Evolutionary conservation across 1,284 basidiomycete genomes (phyloP).

Genomic region (Cryptococcus deneoformans): DNA sequence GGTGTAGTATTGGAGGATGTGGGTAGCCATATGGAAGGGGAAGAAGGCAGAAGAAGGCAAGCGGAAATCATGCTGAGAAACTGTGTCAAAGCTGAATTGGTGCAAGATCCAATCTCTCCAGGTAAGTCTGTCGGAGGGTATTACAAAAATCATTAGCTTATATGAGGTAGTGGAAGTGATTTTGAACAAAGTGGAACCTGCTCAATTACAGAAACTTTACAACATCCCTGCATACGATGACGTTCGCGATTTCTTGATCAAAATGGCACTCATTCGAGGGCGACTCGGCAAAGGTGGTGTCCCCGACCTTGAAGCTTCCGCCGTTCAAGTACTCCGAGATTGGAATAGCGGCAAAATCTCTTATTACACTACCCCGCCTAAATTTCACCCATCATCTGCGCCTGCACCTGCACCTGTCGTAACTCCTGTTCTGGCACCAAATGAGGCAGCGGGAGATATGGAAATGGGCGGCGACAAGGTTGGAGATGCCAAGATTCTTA

Average conservation of each 20-base stretch:
- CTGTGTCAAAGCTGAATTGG: slow-evolving; percentile 86
- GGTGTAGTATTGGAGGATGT: slow-evolving; percentile 75
- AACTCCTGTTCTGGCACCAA: not conserved
- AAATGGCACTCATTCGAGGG: slow-evolving; percentile 83
- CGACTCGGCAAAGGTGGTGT: slow-evolving; percentile 87
- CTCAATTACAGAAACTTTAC: slow-evolving; percentile 76
- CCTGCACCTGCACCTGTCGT: slow-evolving; percentile 10
- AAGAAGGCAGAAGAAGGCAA: slow-evolving; percentile 57
- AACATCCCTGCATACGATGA: slow-evolving; percentile 68
- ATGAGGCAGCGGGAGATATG: slow-evolving; percentile 23
- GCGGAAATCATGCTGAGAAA: slow-evolving; percentile 80
- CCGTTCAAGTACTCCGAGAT: slow-evolving; percentile 81
- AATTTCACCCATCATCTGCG: slow-evolving; percentile 66
- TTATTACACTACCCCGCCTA: slow-evolving; percentile 77
- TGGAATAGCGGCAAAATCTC: slow-evolving; percentile 98
- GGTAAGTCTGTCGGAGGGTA: slow-evolving; percentile 52
- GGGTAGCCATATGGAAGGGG: slow-evolving; percentile 56
- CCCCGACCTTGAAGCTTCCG: slow-evolving; percentile 79
- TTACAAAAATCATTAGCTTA: not conserved
- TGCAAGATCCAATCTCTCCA: slow-evolving; percentile 85
- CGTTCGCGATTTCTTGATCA: slow-evolving; percentile 82
- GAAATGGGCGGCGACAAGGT: slow-evolving; percentile 35
- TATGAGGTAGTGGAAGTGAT: slow-evolving; percentile 72
- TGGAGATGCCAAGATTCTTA: slow-evolving; percentile 46
- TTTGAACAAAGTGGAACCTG: slow-evolving; percentile 63